These are phyloP conservation scores for Colletotrichum coccodes DNA, from an alignment of 2,329 filamentous ascomycete species.

Conservation along the genomic window DNA sequence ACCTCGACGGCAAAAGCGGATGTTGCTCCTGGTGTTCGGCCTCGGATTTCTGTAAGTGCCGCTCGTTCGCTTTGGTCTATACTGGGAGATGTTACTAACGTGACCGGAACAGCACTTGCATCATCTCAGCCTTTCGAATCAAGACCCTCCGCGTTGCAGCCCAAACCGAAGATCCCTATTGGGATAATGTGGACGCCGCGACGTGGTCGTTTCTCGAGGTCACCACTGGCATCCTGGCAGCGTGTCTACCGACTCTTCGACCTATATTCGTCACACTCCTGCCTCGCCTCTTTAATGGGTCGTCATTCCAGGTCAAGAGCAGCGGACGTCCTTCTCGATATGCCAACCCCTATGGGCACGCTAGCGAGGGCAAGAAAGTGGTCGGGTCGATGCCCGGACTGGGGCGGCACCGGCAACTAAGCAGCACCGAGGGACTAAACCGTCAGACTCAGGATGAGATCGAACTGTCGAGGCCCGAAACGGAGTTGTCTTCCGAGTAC, in stretches of 20 bases:
- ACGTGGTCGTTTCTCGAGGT: constrained; percentile 45
- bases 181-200: constrained; percentile 43
- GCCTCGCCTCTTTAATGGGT: constrained; percentile 34
- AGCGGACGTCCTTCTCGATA: background rate
- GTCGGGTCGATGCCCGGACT: constrained; percentile 25
- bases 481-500: background rate
- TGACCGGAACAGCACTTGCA: constrained; percentile 36
- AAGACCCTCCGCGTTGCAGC: constrained; percentile 39
- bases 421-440: background rate
- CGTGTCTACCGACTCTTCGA: constrained; percentile 42
- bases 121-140: constrained; percentile 42
- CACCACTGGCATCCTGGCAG: constrained; percentile 41
- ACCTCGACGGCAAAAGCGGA: constrained; percentile 36
- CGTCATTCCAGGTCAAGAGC: background rate
- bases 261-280: constrained; percentile 39
- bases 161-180: constrained; percentile 37
- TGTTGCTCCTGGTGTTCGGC: constrained; percentile 37
- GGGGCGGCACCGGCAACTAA: background rate
- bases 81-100: background rate
- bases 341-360: constrained; percentile 12
- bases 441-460: constrained; percentile 10
- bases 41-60: constrained; percentile 41
- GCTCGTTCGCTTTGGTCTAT: background rate
- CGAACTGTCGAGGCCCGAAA: background rate
- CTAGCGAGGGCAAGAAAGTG: constrained; percentile 26